A percentile compares a stretch with the other conserved stretches of the same genome.
These are phyloP conservation scores for Psilocybe cyanescens DNA, from an alignment of 768 basidiomycete species.

Conservation along the genomic window DNA sequence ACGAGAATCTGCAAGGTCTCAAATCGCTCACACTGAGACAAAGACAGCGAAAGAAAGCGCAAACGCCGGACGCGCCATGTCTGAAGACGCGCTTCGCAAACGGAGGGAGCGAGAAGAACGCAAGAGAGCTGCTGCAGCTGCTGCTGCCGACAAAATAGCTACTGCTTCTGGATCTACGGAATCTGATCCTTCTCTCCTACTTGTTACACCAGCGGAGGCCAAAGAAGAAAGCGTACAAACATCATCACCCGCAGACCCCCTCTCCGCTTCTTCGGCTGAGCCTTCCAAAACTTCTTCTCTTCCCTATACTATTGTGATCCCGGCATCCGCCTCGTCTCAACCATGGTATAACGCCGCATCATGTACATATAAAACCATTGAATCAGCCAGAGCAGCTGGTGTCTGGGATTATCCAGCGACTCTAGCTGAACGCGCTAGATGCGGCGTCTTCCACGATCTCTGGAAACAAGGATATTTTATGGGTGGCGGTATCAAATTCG, in stretches of 20 bases:
- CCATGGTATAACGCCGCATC: slow-evolving; percentile 62
- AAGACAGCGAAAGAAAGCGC: slow-evolving; percentile 52
- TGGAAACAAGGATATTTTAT: slow-evolving; percentile 87
- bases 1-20: slow-evolving; percentile 46
- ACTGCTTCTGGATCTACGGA: slow-evolving; percentile 4
- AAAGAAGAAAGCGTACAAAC: slow-evolving; percentile 13
- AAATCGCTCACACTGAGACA: slow-evolving; percentile 51
- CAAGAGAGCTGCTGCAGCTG: slow-evolving; percentile 29
- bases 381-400: slow-evolving; percentile 63
- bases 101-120: slow-evolving; percentile 69
- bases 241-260: slow-evolving; percentile 5
- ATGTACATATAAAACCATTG: slow-evolving; percentile 56
- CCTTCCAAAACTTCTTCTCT: slow-evolving; percentile 9
- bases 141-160: slow-evolving; percentile 20
- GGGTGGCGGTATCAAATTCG: slow-evolving; percentile 92
- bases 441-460: slow-evolving; percentile 77
- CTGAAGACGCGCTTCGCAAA: slow-evolving; percentile 70
- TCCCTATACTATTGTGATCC: slow-evolving; percentile 64
- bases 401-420: slow-evolving; percentile 80
- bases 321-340: slow-evolving; percentile 62
- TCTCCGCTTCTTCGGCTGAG: slow-evolving; percentile 7
- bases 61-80: slow-evolving; percentile 44
- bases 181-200: neutral
- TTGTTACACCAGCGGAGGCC: neutral
- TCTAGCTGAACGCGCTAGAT: slow-evolving; percentile 70